Conservation (phyloP, 805 yeast genomes). For the Brettanomyces nanus region DNA sequence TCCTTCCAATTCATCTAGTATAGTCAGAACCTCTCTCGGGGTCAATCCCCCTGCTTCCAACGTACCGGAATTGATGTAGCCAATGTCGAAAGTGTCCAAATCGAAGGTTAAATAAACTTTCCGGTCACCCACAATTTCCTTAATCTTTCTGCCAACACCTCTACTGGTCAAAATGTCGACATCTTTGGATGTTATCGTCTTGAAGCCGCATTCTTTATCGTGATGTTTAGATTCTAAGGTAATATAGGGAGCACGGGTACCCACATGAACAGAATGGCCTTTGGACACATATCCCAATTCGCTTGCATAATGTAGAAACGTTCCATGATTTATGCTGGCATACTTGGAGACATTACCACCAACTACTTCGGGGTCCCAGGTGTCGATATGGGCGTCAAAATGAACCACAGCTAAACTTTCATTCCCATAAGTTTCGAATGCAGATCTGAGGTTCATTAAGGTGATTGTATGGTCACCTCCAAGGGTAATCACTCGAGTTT, state of each 20-base stretch:
- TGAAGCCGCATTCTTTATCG: constrained; percentile 45
- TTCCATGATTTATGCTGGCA: constrained; percentile 53
- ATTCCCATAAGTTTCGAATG: constrained; percentile 39
- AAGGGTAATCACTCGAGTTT: constrained; percentile 36
- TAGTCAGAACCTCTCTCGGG: constrained; percentile 51
- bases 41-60: constrained; percentile 72
- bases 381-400: constrained; percentile 63
- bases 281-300: constrained; percentile 52
- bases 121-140: constrained; percentile 26
- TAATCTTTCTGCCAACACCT: constrained; percentile 30
- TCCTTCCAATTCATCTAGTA: constrained; percentile 53
- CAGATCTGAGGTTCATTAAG: constrained; percentile 42
- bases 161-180: constrained; percentile 32
- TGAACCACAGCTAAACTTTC: constrained; percentile 45
- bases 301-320: constrained; percentile 61
- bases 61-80: constrained; percentile 76
- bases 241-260: constrained; percentile 56
- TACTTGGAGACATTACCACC: constrained; percentile 59
- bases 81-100: constrained; percentile 64
- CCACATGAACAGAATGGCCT: constrained; percentile 49
- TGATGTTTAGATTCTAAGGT: constrained; percentile 27
- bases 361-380: constrained; percentile 57
- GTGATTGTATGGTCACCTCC: constrained; percentile 60
- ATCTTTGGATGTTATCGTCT: constrained; percentile 37
- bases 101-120: constrained; percentile 41